Conservation (phyloP, 2,329 filamentous ascomycete species). For the Pseudogymnoascus sp. region DNA sequence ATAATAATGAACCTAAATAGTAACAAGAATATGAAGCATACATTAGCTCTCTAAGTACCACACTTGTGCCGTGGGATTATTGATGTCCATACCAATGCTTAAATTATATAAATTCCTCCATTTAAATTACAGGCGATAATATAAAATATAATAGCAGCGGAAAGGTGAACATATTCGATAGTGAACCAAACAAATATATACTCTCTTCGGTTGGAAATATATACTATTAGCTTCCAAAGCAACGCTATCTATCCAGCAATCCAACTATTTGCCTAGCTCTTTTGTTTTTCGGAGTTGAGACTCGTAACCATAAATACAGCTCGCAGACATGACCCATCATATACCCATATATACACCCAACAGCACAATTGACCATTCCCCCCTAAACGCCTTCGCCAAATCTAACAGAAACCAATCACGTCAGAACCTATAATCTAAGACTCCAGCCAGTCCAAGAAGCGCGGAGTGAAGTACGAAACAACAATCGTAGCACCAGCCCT, state of each 20-base stretch:
- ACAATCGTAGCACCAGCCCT: conserved; percentile 89
- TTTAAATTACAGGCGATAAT: neutral
- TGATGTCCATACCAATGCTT: neutral
- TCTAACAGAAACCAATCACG: neutral
- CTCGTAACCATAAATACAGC: conserved; percentile 2
- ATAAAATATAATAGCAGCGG: no score
- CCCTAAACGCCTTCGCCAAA: neutral
- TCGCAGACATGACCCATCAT: neutral
- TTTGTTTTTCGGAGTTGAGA: conserved; percentile 4
- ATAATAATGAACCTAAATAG: neutral
- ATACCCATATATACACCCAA: neutral
- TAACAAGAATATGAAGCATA: neutral
- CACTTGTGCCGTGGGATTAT: neutral
- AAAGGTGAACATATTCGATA: neutral
- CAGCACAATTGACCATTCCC: neutral
- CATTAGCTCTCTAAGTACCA: neutral
- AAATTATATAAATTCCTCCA: neutral
- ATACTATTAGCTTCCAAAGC: neutral
- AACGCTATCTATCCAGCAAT: conserved; percentile 5
- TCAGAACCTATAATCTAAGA: conserved; percentile 30
- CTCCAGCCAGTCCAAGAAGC: conserved; percentile 60
- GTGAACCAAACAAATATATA: neutral
- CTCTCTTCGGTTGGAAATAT: neutral
- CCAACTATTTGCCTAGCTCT: neutral
- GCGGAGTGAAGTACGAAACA: conserved; percentile 88